Conservation (phyloP, 257 asterid genomes). For the Nicotiana knightiana region DNA sequence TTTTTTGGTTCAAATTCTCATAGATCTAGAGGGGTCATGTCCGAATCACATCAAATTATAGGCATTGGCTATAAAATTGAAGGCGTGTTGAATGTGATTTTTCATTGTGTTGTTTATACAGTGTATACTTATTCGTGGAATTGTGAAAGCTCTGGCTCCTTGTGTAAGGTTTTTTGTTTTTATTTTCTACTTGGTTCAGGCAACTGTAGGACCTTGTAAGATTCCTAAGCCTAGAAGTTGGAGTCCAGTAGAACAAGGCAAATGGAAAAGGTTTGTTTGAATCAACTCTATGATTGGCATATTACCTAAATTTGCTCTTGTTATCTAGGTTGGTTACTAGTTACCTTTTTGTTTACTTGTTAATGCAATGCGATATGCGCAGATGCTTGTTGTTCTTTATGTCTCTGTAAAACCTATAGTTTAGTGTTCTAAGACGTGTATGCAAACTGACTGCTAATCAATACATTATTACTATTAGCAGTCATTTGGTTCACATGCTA, state of each 20-base stretch:
- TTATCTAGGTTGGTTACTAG: not conserved
- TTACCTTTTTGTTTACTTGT: not conserved
- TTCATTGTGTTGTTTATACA: not conserved
- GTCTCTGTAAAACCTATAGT: not conserved
- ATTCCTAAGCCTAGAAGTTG: slow-evolving; percentile 89
- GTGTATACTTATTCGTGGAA: not conserved
- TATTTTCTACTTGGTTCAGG: slow-evolving; percentile 42
- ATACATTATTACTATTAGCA: not conserved
- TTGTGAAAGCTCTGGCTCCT: not conserved
- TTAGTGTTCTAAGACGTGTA: not conserved
- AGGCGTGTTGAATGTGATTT: too few relatives aligned
- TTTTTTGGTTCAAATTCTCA: not conserved
- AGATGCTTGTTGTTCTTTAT: not conserved
- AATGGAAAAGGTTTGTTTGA: slow-evolving; percentile 80
- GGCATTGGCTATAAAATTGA: not conserved
- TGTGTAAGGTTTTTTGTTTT: not conserved
- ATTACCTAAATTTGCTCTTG: not conserved
- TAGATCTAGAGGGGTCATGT: not conserved
- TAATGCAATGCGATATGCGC: not conserved
- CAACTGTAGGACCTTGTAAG: slow-evolving; percentile 88
- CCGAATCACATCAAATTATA: not conserved
- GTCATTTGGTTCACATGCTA: too few relatives aligned
- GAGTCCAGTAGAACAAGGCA: slow-evolving; percentile 94
- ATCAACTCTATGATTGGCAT: slow-evolving; percentile 12
- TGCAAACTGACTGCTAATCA: not conserved